phyloP scores from a whole-genome alignment of 2,329 filamentous ascomycete genomes.

The Cercospora zeae-maydis region DNA sequence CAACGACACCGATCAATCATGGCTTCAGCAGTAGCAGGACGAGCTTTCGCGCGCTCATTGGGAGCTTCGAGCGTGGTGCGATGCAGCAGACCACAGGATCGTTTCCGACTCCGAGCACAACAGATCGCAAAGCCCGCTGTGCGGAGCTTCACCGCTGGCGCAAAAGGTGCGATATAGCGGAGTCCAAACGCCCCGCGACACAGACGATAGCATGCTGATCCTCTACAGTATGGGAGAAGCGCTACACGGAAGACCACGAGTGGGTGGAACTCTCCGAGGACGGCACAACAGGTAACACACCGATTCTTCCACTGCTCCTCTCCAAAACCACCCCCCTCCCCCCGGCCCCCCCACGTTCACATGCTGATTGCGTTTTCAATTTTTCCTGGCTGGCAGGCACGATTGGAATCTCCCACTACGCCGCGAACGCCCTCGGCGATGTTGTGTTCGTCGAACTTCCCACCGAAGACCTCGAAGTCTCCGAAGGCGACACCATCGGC shows the following conservation, averaged over 20 bases:
- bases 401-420: constrained; percentile 85
- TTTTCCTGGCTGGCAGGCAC: constrained; percentile 49
- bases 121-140: constrained; percentile 13
- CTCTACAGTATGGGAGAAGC: constrained; percentile 61
- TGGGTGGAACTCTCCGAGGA: constrained; percentile 89
- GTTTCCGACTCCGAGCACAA: constrained; percentile 26
- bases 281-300: constrained; percentile 65
- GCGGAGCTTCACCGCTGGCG: constrained; percentile 31
- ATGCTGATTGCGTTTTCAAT: constrained; percentile 8
- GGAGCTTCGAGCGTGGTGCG: constrained; percentile 23
- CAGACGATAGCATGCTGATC: background rate
- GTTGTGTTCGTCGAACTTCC: constrained; percentile 97
- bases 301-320: constrained; percentile 13
- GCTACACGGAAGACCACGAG: constrained; percentile 96
- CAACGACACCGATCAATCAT: constrained; percentile 7
- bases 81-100: constrained; percentile 31
- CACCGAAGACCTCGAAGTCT: constrained; percentile 62
- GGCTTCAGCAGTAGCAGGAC: constrained; percentile 20
- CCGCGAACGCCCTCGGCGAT: constrained; percentile 86
- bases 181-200: background rate
- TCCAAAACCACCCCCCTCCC: constrained; percentile 1
- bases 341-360: constrained; percentile 19
- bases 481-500: constrained; percentile 78
- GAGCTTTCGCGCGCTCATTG: constrained; percentile 25
- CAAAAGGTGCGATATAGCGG: constrained; percentile 25